A percentile compares a stretch with the other conserved stretches of the same genome.
Evolutionary conservation across 257 asterid genomes (phyloP).

Genomic region (Nicotiana attenuata): DNA sequence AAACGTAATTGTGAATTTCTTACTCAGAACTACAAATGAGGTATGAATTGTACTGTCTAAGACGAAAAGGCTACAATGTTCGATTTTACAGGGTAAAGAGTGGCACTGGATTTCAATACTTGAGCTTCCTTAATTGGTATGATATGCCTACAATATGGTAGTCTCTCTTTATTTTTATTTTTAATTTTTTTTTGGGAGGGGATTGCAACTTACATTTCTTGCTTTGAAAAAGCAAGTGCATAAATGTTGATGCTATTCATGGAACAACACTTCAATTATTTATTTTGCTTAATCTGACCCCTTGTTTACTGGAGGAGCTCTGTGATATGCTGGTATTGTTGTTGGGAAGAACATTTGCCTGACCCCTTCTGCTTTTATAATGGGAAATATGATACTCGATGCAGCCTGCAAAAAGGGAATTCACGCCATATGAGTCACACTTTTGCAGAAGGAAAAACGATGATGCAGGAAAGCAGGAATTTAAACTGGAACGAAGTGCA

Average conservation of each 20-base stretch:
- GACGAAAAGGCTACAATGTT: neutral
- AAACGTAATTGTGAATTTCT: neutral
- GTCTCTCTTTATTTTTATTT: neutral
- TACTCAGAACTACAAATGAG: neutral
- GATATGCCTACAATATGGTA: neutral
- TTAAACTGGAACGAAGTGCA: neutral
- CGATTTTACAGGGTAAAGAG: neutral
- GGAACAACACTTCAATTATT: neutral
- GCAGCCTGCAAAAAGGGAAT: conserved; percentile 26
- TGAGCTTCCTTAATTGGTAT: conserved; percentile 1
- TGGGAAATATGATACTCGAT: conserved; percentile 37
- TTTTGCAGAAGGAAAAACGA: neutral
- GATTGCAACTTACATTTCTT: neutral
- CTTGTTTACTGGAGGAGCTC: conserved; percentile 26
- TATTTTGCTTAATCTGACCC: neutral
- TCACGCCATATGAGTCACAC: neutral
- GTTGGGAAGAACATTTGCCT: conserved; percentile 46
- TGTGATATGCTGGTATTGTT: conserved; percentile 31
- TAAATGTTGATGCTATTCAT: neutral
- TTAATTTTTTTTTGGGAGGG: neutral
- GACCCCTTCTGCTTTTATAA: conserved; percentile 42
- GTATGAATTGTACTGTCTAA: neutral
- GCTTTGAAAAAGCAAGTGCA: neutral
- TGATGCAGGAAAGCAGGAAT: neutral
- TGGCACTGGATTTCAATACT: neutral